Evolutionary conservation across 2,329 filamentous ascomycete species (phyloP).

Genomic region (Monilinia laxa): DNA sequence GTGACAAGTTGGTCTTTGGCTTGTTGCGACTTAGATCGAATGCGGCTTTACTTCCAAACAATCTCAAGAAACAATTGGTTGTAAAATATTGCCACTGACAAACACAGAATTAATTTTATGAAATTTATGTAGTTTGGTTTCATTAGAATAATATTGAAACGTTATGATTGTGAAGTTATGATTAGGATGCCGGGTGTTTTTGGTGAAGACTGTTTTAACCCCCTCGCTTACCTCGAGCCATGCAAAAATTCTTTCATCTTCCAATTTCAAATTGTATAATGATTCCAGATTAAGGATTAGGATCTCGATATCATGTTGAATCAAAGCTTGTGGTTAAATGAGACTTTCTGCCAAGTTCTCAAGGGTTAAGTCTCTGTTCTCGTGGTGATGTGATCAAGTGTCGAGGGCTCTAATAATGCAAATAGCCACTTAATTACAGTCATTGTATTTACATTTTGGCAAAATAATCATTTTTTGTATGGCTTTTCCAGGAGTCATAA

Average conservation of each 20-base stretch:
- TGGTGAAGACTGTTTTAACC: not conserved
- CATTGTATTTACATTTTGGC: not conserved
- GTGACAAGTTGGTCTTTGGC: not conserved
- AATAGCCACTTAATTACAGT: not conserved
- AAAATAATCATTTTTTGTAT: not conserved
- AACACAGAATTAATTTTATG: not conserved
- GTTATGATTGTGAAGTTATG: not conserved
- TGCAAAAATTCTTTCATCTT: not conserved
- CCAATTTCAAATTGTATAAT: not conserved
- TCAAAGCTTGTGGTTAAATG: not conserved
- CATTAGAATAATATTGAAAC: not conserved
- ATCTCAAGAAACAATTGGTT: not conserved
- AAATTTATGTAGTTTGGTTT: too few relatives aligned
- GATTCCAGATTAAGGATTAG: not conserved
- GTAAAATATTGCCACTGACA: not conserved
- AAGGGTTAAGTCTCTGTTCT: not conserved
- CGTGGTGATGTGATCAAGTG: not conserved
- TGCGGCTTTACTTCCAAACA: not conserved
- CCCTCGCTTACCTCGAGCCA: not conserved
- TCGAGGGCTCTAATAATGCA: not conserved
- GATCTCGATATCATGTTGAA: not conserved
- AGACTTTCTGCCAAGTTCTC: not conserved
- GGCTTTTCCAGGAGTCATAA: not conserved
- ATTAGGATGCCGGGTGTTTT: not conserved
- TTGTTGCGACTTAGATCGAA: not conserved